Evolutionary conservation across 192 early-diverging fungal species (phyloP).

Genomic region (Borealophlyctis nickersoniae): DNA sequence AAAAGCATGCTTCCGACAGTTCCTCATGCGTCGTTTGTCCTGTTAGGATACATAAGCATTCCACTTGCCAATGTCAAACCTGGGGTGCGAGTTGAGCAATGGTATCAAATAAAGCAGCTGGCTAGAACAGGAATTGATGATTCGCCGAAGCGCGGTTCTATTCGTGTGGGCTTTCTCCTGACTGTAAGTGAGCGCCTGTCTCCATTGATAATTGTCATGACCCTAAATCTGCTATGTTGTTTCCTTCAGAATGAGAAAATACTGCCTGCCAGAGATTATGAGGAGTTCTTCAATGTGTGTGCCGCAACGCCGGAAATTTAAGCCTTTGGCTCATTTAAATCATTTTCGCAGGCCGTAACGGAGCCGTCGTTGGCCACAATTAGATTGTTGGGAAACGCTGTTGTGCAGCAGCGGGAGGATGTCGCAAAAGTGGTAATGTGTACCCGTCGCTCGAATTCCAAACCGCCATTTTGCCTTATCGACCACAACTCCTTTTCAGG

Average conservation of each 20-base stretch:
- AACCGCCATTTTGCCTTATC: no score
- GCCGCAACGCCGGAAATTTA: background rate
- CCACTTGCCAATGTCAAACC: constrained; percentile 23
- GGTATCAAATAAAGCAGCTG: constrained; percentile 37
- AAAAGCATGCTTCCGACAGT: constrained; percentile 5
- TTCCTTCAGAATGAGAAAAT: constrained; percentile 25
- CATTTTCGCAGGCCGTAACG: constrained; percentile 11
- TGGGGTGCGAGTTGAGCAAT: constrained; percentile 28
- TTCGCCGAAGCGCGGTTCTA: constrained; percentile 20
- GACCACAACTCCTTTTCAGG: no score
- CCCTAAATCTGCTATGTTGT: background rate
- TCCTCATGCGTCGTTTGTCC: constrained; percentile 10
- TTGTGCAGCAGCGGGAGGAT: constrained; percentile 31
- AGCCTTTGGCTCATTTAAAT: background rate
- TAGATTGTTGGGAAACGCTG: constrained; percentile 27
- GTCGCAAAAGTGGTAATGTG: constrained; percentile 32
- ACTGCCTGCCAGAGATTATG: constrained; percentile 33
- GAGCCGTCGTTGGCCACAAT: constrained; percentile 40
- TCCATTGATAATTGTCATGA: constrained; percentile 2
- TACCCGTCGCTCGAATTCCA: no score
- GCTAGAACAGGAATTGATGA: constrained; percentile 4
- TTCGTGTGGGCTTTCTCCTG: constrained; percentile 29
- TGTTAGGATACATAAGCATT: constrained; percentile 44
- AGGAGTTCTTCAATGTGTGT: constrained; percentile 27
- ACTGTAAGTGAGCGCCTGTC: constrained; percentile 16